A percentile compares a stretch with the other conserved stretches of the same genome.
These are phyloP conservation scores for Phialemoniopsis sp. DNA, from an alignment of 2,329 filamentous ascomycete species.

Conservation along the genomic window DNA sequence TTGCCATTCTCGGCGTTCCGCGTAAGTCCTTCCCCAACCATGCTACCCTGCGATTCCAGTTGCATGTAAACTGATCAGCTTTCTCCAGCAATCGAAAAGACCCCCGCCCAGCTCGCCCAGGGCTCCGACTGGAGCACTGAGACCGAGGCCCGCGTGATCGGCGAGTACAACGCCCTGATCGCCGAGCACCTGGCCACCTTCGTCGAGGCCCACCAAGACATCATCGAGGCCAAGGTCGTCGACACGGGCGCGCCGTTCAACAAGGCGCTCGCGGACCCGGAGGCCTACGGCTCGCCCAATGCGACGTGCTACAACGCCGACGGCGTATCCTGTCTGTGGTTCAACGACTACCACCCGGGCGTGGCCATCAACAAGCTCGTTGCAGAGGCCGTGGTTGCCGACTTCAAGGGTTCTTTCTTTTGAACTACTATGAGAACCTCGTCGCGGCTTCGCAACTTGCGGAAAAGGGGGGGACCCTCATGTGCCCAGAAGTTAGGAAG, in stretches of 20 bases:
- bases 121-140: conserved; percentile 13
- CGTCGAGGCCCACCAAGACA: conserved; percentile 1
- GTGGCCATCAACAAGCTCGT: conserved; percentile 34
- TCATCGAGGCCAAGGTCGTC: conserved; percentile 20
- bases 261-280: conserved; percentile 33
- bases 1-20: conserved; percentile 56
- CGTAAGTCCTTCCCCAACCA: conserved; percentile 15
- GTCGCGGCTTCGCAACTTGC: too few relatives aligned
- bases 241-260: conserved; percentile 37
- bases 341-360: conserved; percentile 36
- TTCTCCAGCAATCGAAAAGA: conserved; percentile 34
- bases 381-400: conserved; percentile 26
- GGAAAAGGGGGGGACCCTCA: too few relatives aligned
- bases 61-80: too few relatives aligned
- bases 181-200: conserved; percentile 1
- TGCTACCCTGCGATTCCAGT: too few relatives aligned
- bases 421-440: conserved; percentile 1
- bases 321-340: conserved; percentile 40
- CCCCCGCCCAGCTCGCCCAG: conserved; percentile 24
- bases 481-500: too few relatives aligned
- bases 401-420: conserved; percentile 21
- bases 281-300: conserved; percentile 33
- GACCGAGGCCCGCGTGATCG: conserved; percentile 16
- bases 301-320: conserved; percentile 35
- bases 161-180: conserved; percentile 8